These are phyloP conservation scores for Gaeumannomyces tritici DNA, from an alignment of 2,329 filamentous ascomycete species.

Conservation along the genomic window DNA sequence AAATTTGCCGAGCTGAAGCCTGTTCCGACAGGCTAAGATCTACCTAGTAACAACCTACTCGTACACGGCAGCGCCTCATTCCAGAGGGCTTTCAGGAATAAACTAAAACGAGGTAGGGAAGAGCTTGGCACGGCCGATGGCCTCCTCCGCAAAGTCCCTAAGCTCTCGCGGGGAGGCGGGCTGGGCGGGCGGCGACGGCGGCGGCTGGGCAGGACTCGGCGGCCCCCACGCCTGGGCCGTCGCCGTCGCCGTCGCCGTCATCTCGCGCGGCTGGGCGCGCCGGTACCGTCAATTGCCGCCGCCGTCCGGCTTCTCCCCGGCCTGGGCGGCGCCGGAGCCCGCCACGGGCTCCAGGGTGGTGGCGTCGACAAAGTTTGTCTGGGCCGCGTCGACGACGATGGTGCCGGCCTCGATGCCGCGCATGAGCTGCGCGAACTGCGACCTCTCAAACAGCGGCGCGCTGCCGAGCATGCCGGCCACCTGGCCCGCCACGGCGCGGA, in stretches of 20 bases:
- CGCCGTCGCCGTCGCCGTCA: too few species aligned
- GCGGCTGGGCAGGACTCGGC: background rate
- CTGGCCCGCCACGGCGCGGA: conserved; percentile 62
- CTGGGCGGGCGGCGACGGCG: background rate
- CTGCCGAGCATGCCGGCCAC: conserved; percentile 59
- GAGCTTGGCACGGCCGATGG: background rate
- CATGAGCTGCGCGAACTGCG: conserved; percentile 70
- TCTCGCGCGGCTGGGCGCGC: conserved; percentile 4
- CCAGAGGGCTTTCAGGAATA: too few species aligned
- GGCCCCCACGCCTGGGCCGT: conserved; percentile 2
- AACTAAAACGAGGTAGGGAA: background rate
- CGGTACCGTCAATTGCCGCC: background rate
- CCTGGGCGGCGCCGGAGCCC: conserved; percentile 1
- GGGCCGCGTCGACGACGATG: conserved; percentile 57
- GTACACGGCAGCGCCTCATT: too few species aligned
- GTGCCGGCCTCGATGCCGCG: conserved; percentile 62
- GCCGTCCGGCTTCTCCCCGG: background rate
- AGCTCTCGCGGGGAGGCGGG: conserved; percentile 1
- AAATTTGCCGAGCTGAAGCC: too few species aligned
- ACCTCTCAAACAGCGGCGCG: conserved; percentile 71
- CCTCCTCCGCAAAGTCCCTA: conserved; percentile 5
- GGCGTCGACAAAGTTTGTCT: conserved; percentile 16
- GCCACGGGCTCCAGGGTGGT: conserved; percentile 15
- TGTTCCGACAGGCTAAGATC: too few species aligned
- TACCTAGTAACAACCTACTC: too few species aligned